phyloP scores from a whole-genome alignment of 1,139 yeast species.

The Diutina scorzettiae region DNA sequence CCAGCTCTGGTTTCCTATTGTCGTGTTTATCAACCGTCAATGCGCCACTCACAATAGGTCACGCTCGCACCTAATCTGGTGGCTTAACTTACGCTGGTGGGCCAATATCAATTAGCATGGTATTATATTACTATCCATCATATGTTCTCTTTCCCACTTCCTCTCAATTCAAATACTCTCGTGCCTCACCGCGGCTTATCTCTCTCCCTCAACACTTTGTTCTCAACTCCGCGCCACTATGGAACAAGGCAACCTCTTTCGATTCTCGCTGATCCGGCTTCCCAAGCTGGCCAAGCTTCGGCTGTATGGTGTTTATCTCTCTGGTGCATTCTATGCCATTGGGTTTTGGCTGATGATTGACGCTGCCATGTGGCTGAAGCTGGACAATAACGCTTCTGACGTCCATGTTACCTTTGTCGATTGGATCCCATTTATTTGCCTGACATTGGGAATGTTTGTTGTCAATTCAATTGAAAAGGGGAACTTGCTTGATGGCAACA shows the following conservation, averaged over 20 bases:
- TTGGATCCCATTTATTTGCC: constrained; percentile 89
- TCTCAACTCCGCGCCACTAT: too few species aligned
- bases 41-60: background rate
- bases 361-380: constrained; percentile 75
- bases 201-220: too few species aligned
- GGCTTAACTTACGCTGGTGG: too few species aligned
- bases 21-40: too few species aligned
- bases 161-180: too few species aligned
- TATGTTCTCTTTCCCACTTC: too few species aligned
- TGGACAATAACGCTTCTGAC: constrained; percentile 62
- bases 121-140: too few species aligned
- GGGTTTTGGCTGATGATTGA: constrained; percentile 89
- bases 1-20: too few species aligned
- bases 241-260: constrained; percentile 5
- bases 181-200: too few species aligned
- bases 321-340: constrained; percentile 71
- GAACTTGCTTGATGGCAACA: constrained; percentile 49
- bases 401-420: constrained; percentile 86
- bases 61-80: too few species aligned
- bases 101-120: too few species aligned
- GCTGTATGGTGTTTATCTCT: constrained; percentile 59
- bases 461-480: constrained; percentile 87
- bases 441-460: constrained; percentile 82
- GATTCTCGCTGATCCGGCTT: constrained; percentile 21
- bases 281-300: constrained; percentile 65